Evolutionary conservation across 495 filamentous ascomycete species (phyloP).

Genomic region (Penicillium goetzii): DNA sequence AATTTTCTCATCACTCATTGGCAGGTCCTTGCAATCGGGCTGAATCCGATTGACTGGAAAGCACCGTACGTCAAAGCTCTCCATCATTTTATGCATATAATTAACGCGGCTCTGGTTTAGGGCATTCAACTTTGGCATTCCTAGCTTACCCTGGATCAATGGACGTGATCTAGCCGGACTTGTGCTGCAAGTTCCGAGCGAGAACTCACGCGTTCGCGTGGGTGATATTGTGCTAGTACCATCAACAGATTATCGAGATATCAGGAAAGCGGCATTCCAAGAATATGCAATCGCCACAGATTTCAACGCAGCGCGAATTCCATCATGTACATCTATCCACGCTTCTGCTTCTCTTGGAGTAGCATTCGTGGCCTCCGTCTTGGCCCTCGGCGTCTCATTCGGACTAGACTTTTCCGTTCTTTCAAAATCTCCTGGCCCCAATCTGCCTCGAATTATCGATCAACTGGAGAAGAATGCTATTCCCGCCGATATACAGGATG

Average conservation of each 20-base stretch:
- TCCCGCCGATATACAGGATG: constrained; percentile 55
- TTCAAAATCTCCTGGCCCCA: constrained; percentile 49
- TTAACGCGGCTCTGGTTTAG: constrained; percentile 26
- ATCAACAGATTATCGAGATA: constrained; percentile 73
- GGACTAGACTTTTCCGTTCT: constrained; percentile 59
- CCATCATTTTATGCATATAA: background rate
- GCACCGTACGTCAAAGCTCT: constrained; percentile 52
- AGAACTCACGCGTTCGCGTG: constrained; percentile 48
- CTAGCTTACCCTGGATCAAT: constrained; percentile 66
- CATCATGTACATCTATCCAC: constrained; percentile 48
- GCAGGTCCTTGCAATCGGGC: constrained; percentile 58
- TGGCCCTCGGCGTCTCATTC: constrained; percentile 64
- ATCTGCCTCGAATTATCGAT: constrained; percentile 51
- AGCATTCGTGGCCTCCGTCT: constrained; percentile 62
- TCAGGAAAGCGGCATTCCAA: constrained; percentile 69
- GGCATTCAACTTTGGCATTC: constrained; percentile 69
- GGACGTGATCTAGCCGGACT: constrained; percentile 66
- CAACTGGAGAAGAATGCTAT: constrained; percentile 42
- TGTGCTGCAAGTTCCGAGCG: constrained; percentile 52
- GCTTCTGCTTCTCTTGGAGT: constrained; percentile 65
- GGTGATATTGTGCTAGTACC: constrained; percentile 64
- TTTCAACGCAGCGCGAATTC: constrained; percentile 65
- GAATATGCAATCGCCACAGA: constrained; percentile 66
- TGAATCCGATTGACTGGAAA: constrained; percentile 79
- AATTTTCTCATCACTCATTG: constrained; percentile 9